A percentile compares a stretch with the other conserved stretches of the same genome.
Evolutionary conservation across 2,329 filamentous ascomycete genomes (phyloP).

Genomic region (Ascochyta pisi): DNA sequence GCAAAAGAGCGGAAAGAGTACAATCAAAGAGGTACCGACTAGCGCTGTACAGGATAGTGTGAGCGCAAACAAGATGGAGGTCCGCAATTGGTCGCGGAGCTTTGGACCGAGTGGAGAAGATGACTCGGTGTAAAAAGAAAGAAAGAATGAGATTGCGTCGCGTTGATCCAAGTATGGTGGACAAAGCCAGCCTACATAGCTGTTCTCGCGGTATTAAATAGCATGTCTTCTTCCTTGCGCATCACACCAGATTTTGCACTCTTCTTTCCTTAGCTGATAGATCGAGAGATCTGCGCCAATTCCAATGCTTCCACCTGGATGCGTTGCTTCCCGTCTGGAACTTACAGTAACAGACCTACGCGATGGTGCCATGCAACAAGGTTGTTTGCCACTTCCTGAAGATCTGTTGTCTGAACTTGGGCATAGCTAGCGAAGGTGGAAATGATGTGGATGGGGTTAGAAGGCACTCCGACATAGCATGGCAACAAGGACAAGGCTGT

Average conservation of each 20-base stretch:
- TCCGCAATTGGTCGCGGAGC: background rate
- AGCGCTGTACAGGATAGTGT: background rate
- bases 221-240: background rate
- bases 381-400: background rate
- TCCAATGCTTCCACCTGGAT: background rate
- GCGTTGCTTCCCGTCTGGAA: slow-evolving; percentile 4
- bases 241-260: background rate
- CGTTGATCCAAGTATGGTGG: background rate
- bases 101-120: background rate
- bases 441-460: slow-evolving; percentile 5
- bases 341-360: background rate
- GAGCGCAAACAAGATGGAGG: background rate
- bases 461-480: background rate
- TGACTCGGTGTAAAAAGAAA: background rate
- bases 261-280: background rate
- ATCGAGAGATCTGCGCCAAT: slow-evolving; percentile 1
- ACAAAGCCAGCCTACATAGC: background rate
- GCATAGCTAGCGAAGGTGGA: slow-evolving; percentile 14
- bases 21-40: background rate
- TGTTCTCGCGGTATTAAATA: slow-evolving; percentile 4
- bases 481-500: background rate
- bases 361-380: slow-evolving; percentile 2
- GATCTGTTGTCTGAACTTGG: slow-evolving; percentile 8
- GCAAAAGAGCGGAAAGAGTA: background rate
- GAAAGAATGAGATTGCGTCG: background rate